Percentiles rank a stretch among this genome's conserved stretches.
phyloP scores from a whole-genome alignment of 257 asterid genomes.

The Penstemon davidsonii region DNA sequence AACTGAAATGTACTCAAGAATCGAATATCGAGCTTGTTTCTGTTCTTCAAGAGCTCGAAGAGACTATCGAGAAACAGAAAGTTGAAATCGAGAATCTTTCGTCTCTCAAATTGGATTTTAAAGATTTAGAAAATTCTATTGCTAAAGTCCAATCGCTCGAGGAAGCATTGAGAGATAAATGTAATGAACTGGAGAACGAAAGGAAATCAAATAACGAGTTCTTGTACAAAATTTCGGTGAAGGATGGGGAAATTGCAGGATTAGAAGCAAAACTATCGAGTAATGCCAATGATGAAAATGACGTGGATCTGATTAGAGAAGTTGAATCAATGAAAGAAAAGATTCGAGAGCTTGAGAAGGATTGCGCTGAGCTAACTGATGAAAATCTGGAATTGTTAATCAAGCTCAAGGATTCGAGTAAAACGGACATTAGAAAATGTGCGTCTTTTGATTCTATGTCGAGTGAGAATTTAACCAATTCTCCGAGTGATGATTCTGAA shows the following conservation, averaged over 20 bases:
- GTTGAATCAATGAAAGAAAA: slow-evolving; percentile 56
- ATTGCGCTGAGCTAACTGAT: slow-evolving; percentile 80
- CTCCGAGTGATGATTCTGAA: slow-evolving; percentile 50
- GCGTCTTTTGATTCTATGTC: slow-evolving; percentile 45
- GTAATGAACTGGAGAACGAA: slow-evolving; percentile 45
- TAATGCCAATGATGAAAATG: slow-evolving; percentile 21
- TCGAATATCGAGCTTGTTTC: slow-evolving; percentile 78
- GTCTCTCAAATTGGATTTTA: slow-evolving; percentile 30
- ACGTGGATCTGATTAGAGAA: slow-evolving; percentile 43
- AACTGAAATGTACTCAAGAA: slow-evolving; percentile 74
- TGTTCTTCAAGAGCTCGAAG: slow-evolving; percentile 87
- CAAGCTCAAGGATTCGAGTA: slow-evolving; percentile 65
- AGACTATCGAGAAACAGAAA: slow-evolving; percentile 71
- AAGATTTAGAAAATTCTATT: slow-evolving; percentile 31
- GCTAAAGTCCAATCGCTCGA: slow-evolving; percentile 41
- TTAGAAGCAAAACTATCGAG: slow-evolving; percentile 43
- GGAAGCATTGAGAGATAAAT: slow-evolving; percentile 44
- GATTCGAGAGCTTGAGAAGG: slow-evolving; percentile 72
- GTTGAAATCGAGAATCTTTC: slow-evolving; percentile 68
- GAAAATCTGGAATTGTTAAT: slow-evolving; percentile 81
- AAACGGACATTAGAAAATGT: slow-evolving; percentile 30
- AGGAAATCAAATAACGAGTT: slow-evolving; percentile 37
- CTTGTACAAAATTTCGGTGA: slow-evolving; percentile 37
- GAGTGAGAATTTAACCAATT: slow-evolving; percentile 42
- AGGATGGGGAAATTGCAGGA: slow-evolving; percentile 52